These are phyloP conservation scores for Talaromyces rugulosus DNA, from an alignment of 2,329 filamentous ascomycete species.

Conservation along the genomic window DNA sequence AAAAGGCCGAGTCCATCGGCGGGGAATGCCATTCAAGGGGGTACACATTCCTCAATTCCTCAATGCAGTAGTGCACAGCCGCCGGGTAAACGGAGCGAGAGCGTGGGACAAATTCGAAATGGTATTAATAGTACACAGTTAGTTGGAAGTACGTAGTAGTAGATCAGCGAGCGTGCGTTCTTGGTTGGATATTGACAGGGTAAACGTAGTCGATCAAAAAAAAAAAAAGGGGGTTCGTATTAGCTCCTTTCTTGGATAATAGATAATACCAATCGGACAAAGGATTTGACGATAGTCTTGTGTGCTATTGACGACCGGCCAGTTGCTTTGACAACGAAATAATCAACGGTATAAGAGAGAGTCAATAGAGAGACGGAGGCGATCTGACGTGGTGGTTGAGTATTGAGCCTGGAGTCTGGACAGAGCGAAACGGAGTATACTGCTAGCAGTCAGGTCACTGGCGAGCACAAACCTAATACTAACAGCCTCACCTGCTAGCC, in stretches of 20 bases:
- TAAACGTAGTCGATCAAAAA: too few species aligned
- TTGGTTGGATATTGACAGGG: neutral
- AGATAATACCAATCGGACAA: neutral
- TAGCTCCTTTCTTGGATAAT: neutral
- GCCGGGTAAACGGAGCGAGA: neutral
- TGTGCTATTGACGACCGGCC: neutral
- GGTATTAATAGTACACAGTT: neutral
- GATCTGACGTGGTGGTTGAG: neutral
- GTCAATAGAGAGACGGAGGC: neutral
- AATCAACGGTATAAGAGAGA: neutral
- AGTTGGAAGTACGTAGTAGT: neutral
- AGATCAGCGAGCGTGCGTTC: neutral
- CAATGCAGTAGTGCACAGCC: neutral
- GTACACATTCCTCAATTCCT: neutral
- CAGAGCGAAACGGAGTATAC: neutral
- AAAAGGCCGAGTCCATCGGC: neutral
- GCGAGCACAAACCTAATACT: neutral
- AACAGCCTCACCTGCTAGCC: too few species aligned
- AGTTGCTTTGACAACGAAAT: neutral
- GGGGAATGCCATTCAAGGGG: neutral
- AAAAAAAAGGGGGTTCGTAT: neutral
- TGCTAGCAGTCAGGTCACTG: neutral
- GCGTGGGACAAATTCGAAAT: neutral
- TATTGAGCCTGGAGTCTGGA: neutral
- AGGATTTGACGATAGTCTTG: neutral